Conservation (phyloP, 2,329 filamentous ascomycete species). For the Colletotrichum sp. region DNA sequence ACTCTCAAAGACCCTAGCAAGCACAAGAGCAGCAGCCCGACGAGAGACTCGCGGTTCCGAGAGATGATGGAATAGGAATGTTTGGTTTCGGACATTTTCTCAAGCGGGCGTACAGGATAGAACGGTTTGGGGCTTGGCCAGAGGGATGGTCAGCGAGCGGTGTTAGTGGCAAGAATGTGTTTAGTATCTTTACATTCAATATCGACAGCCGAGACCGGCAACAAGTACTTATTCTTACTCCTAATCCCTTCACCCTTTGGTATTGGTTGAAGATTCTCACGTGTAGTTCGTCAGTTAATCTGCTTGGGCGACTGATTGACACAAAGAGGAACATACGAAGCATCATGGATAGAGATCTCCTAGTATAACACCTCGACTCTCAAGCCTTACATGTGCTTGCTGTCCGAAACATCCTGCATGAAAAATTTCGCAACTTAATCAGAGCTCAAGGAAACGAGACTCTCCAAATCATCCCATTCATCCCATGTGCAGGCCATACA, state of each 20-base stretch:
- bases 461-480: too few species aligned
- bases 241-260: background rate
- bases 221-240: background rate
- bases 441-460: too few species aligned
- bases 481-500: background rate
- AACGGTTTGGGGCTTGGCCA: background rate
- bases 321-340: background rate
- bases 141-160: background rate
- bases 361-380: background rate
- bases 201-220: background rate
- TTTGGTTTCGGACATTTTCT: background rate
- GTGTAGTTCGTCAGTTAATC: background rate
- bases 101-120: background rate
- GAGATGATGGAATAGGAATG: slow-evolving; percentile 54
- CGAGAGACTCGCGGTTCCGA: slow-evolving; percentile 61
- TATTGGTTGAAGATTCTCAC: background rate
- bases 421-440: too few species aligned
- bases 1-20: slow-evolving; percentile 35
- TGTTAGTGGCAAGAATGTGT: background rate
- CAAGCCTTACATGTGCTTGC: background rate
- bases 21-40: slow-evolving; percentile 55
- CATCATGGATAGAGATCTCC: background rate
- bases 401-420: background rate
- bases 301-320: background rate
- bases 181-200: background rate